These are phyloP conservation scores for Teratosphaeria viscida DNA, from an alignment of 2,329 filamentous ascomycete genomes.

Conservation along the genomic window DNA sequence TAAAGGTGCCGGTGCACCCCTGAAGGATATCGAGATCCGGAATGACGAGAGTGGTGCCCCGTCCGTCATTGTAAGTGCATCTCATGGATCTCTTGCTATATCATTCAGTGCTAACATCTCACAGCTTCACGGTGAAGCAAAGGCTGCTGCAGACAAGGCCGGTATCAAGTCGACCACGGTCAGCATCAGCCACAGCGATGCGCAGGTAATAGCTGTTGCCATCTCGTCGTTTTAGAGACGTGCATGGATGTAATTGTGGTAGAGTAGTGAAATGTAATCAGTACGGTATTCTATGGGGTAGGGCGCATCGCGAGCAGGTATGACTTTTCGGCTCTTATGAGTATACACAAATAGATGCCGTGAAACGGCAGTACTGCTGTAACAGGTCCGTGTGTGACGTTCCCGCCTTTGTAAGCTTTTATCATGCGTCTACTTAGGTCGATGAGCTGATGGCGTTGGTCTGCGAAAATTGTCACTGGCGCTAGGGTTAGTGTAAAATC, in stretches of 20 bases:
- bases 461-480: not conserved
- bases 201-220: constrained; percentile 88
- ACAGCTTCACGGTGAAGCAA: constrained; percentile 77
- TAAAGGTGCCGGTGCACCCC: constrained; percentile 74
- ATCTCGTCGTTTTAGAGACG: constrained; percentile 23
- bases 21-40: constrained; percentile 91
- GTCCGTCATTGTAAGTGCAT: constrained; percentile 62
- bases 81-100: not conserved
- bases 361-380: not conserved
- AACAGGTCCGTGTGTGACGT: not conserved
- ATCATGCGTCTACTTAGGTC: too few relatives aligned
- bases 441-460: not conserved
- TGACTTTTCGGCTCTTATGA: not conserved
- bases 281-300: not conserved
- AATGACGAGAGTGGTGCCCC: constrained; percentile 75
- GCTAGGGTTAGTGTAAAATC: too few relatives aligned
- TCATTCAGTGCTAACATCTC: not conserved
- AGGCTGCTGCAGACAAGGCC: constrained; percentile 70
- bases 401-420: too few relatives aligned
- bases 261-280: not conserved
- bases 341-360: not conserved
- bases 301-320: not conserved
- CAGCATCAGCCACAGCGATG: constrained; percentile 92
- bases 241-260: not conserved
- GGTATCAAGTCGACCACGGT: constrained; percentile 83